These are phyloP conservation scores for Podosphaera aphanis DNA, from an alignment of 2,329 filamentous ascomycete species.

Conservation along the genomic window DNA sequence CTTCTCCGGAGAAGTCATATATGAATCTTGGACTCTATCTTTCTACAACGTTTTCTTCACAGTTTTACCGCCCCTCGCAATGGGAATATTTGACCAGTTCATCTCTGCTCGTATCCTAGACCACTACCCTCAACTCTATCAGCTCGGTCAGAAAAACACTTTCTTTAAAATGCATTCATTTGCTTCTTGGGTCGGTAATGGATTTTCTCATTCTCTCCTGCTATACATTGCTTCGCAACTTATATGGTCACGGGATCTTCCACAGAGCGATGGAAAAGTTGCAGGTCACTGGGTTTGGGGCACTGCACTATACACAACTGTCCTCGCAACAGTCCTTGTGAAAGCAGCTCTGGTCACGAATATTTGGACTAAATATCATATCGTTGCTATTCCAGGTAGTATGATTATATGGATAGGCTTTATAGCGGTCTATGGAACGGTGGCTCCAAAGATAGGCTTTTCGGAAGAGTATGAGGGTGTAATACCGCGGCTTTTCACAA, in stretches of 20 bases:
- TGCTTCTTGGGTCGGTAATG: constrained; percentile 76
- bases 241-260: constrained; percentile 63
- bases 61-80: constrained; percentile 71
- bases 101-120: constrained; percentile 84
- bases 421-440: constrained; percentile 64
- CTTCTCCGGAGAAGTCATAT: constrained; percentile 93
- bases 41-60: constrained; percentile 99
- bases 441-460: constrained; percentile 61
- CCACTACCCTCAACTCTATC: constrained; percentile 87
- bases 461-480: constrained; percentile 71
- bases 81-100: constrained; percentile 95
- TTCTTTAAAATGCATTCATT: constrained; percentile 92
- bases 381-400: constrained; percentile 84
- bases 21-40: constrained; percentile 97
- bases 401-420: constrained; percentile 82
- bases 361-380: constrained; percentile 96
- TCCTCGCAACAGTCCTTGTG: constrained; percentile 77
- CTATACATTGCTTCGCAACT: constrained; percentile 69
- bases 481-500: constrained; percentile 55
- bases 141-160: constrained; percentile 71
- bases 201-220: constrained; percentile 83
- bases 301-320: constrained; percentile 76
- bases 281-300: constrained; percentile 98
- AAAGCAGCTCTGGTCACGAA: constrained; percentile 90
- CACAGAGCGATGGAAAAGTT: constrained; percentile 53